Percentiles rank a stretch among this genome's conserved stretches.
Evolutionary conservation across 345 rosid genomes (phyloP).

Genomic region (Kandelia obovata): DNA sequence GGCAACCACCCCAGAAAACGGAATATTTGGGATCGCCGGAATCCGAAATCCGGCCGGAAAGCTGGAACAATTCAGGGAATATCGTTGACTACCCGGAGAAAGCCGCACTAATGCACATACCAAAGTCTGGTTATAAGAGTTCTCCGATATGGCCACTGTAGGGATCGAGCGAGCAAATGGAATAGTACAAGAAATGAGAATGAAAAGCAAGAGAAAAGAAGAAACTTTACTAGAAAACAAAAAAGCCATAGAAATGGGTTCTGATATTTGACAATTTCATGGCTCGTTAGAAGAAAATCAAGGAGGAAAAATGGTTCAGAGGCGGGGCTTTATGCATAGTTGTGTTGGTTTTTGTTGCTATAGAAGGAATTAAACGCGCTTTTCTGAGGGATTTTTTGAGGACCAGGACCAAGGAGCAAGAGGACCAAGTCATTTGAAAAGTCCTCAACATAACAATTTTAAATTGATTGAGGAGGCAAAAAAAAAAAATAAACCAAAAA

Average conservation of each 20-base stretch:
- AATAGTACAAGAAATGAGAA: slow-evolving; percentile 13
- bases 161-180: slow-evolving; percentile 37
- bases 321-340: neutral
- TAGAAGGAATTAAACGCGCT: slow-evolving; percentile 18
- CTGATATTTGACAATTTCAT: slow-evolving; percentile 13
- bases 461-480: neutral
- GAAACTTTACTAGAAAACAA: neutral
- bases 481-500: neutral
- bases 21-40: slow-evolving; percentile 2
- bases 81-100: neutral
- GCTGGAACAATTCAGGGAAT: slow-evolving; percentile 50
- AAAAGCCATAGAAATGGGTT: slow-evolving; percentile 17
- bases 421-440: slow-evolving; percentile 12
- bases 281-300: neutral
- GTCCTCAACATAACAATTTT: neutral
- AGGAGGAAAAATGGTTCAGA: neutral
- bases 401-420: slow-evolving; percentile 14
- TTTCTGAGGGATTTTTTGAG: slow-evolving; percentile 4
- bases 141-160: slow-evolving; percentile 52
- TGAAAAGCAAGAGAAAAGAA: neutral
- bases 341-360: neutral
- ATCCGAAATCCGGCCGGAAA: slow-evolving; percentile 29
- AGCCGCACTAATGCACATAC: slow-evolving; percentile 45
- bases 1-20: slow-evolving; percentile 48
- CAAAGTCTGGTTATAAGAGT: slow-evolving; percentile 28